Evolutionary conservation across 345 rosid genomes (phyloP).

Genomic region (Ceriops tagal): DNA sequence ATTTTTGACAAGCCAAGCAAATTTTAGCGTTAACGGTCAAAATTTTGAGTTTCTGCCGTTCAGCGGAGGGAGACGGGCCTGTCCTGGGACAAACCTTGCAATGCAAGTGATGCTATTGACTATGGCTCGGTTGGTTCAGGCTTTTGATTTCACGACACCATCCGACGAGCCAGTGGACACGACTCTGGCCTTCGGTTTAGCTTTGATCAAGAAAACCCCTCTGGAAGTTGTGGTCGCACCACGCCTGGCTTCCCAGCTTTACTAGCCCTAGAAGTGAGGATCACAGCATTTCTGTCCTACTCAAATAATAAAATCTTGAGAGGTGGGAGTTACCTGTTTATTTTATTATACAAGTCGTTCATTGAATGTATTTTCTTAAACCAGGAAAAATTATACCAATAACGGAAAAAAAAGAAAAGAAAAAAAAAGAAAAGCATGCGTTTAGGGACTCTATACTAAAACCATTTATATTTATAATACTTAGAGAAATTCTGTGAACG

Average conservation of each 20-base stretch:
- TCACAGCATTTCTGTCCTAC: no score
- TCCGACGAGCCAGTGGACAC: constrained; percentile 31
- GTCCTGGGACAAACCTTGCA: constrained; percentile 33
- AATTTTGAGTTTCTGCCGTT: constrained; percentile 36
- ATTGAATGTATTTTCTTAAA: no score
- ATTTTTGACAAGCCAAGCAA: constrained; percentile 25
- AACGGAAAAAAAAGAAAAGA: no score
- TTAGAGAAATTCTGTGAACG: no score
- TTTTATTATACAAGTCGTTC: no score
- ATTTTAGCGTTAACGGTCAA: constrained; percentile 31
- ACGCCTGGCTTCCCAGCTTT: constrained; percentile 14
- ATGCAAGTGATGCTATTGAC: constrained; percentile 31
- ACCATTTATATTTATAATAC: no score
- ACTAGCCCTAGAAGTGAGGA: not conserved
- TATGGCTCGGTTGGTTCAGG: constrained; percentile 37
- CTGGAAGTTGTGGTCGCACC: constrained; percentile 35
- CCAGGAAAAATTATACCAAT: no score
- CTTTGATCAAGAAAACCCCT: constrained; percentile 39
- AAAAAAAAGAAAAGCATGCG: no score
- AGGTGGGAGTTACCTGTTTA: no score
- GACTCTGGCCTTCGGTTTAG: constrained; percentile 28
- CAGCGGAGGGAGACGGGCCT: constrained; percentile 34
- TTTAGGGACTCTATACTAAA: no score
- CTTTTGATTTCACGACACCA: constrained; percentile 29
- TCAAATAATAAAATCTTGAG: no score